A percentile compares a stretch with the other conserved stretches of the same genome.
phyloP scores from a whole-genome alignment of 768 basidiomycete genomes.

The Phylloporus sp. region DNA sequence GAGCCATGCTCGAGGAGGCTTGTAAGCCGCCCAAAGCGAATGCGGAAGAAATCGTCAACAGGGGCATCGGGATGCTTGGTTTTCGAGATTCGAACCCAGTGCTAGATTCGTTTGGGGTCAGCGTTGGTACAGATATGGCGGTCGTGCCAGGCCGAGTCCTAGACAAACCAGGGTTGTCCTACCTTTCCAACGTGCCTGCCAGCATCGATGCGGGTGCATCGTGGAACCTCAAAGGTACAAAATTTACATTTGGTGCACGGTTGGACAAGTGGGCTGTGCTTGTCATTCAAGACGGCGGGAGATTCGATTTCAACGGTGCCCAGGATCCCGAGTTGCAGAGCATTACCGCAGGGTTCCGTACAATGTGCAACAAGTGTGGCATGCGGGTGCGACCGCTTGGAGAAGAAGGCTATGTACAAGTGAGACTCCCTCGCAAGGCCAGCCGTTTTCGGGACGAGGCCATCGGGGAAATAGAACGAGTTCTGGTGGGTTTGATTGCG shows the following conservation, averaged over 20 bases:
- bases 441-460: constrained; percentile 52
- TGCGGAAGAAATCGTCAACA: constrained; percentile 37
- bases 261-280: constrained; percentile 66
- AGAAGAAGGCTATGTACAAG: constrained; percentile 31
- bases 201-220: constrained; percentile 39
- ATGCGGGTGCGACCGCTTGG: constrained; percentile 40
- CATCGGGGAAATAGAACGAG: constrained; percentile 28
- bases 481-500: neutral
- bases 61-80: constrained; percentile 40
- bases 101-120: constrained; percentile 40
- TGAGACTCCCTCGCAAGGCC: constrained; percentile 38
- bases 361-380: constrained; percentile 62
- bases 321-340: constrained; percentile 45
- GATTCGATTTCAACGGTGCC: constrained; percentile 49
- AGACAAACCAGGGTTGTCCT: constrained; percentile 39
- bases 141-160: constrained; percentile 52
- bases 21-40: constrained; percentile 46
- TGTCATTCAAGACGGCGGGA: constrained; percentile 50
- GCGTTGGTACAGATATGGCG: constrained; percentile 44
- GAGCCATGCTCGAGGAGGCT: constrained; percentile 43
- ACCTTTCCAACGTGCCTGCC: constrained; percentile 27
- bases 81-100: constrained; percentile 31
- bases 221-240: constrained; percentile 50
- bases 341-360: constrained; percentile 45
- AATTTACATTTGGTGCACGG: constrained; percentile 53